Conservation (phyloP, 169 alveolate genomes). For the Plasmodium inui region DNA sequence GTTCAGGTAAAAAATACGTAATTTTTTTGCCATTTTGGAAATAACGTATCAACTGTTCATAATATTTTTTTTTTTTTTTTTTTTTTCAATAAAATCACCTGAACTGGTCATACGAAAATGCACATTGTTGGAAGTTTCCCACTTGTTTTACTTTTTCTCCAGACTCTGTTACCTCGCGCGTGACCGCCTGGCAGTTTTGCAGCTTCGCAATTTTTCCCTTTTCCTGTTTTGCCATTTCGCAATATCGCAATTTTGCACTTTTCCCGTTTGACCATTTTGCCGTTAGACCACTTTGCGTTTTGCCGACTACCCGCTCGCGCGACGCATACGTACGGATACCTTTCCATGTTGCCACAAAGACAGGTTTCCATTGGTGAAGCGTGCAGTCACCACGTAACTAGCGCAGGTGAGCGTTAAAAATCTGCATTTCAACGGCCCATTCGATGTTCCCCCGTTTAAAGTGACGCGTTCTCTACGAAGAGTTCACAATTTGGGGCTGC, state of each 20-base stretch:
- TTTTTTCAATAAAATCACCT: neutral
- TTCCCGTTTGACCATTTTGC: neutral
- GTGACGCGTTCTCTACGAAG: neutral
- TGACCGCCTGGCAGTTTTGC: neutral
- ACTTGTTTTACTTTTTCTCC: neutral
- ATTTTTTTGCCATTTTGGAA: conserved; percentile 2
- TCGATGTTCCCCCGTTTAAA: conserved; percentile 4
- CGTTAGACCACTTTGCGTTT: neutral
- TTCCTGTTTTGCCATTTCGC: neutral
- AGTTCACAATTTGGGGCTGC: neutral
- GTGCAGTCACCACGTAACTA: neutral
- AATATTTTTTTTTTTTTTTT: neutral
- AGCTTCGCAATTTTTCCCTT: neutral
- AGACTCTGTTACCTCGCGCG: neutral
- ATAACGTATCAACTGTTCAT: conserved; percentile 13
- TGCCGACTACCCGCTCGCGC: neutral
- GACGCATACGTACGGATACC: neutral
- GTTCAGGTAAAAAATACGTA: conserved; percentile 11
- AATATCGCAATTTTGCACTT: neutral
- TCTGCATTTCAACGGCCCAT: conserved; percentile 10
- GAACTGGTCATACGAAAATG: neutral
- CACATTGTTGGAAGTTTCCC: conserved; percentile 3
- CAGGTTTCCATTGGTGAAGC: conserved; percentile 19
- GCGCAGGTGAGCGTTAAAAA: conserved; percentile 13
- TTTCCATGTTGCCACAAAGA: conserved; percentile 25